These are phyloP conservation scores for Lichtheimia ramosa DNA, from an alignment of 371 early-diverging fungal genomes.

Conservation along the genomic window DNA sequence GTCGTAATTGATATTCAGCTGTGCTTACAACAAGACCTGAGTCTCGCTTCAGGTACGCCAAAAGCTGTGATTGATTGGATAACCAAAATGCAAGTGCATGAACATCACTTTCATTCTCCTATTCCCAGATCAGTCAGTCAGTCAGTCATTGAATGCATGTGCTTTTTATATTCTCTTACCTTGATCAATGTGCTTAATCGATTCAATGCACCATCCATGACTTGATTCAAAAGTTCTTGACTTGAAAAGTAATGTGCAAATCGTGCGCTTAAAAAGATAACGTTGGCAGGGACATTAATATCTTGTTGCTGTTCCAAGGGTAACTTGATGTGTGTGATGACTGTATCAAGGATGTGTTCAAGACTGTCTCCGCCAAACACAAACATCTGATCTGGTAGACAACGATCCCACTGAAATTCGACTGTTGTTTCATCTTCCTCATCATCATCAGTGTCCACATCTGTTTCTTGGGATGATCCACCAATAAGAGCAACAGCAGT, in stretches of 20 bases:
- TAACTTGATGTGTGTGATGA: slow-evolving; percentile 59
- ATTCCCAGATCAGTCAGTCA: slow-evolving; percentile 1
- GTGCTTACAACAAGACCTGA: slow-evolving; percentile 62
- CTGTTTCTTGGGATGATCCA: slow-evolving; percentile 2
- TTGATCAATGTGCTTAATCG: background rate
- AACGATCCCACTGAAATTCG: slow-evolving; percentile 73
- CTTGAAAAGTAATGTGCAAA: slow-evolving; percentile 82
- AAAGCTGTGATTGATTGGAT: slow-evolving; percentile 70
- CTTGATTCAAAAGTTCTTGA: slow-evolving; percentile 66
- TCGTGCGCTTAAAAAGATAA: slow-evolving; percentile 83
- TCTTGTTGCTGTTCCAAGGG: slow-evolving; percentile 52
- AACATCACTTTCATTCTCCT: slow-evolving; percentile 24
- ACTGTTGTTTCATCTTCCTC: slow-evolving; percentile 19
- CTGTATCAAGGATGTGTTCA: slow-evolving; percentile 64
- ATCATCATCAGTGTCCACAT: slow-evolving; percentile 10
- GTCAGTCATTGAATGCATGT: background rate
- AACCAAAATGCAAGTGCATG: slow-evolving; percentile 72
- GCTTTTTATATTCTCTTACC: background rate
- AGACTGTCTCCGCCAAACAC: slow-evolving; percentile 56
- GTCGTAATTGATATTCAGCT: slow-evolving; percentile 55
- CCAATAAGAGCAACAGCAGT: slow-evolving; percentile 22
- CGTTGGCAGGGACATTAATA: slow-evolving; percentile 79
- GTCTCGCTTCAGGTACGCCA: slow-evolving; percentile 85
- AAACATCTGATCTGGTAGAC: slow-evolving; percentile 44
- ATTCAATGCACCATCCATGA: slow-evolving; percentile 47